These are phyloP conservation scores for Ustilago shanxiensis DNA, from an alignment of 1,284 basidiomycete genomes.

Conservation along the genomic window DNA sequence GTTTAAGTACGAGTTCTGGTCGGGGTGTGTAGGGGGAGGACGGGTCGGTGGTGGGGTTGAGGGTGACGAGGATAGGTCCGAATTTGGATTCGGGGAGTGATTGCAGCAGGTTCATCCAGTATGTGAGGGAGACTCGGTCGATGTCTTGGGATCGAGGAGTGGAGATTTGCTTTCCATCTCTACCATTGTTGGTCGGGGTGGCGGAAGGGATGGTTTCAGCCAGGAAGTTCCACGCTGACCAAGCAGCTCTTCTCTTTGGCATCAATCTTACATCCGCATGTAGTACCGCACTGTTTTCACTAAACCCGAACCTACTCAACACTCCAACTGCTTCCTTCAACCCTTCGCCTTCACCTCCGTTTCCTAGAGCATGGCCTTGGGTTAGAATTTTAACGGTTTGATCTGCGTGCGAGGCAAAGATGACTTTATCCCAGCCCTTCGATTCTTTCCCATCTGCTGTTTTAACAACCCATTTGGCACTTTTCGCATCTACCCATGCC, in stretches of 20 bases:
- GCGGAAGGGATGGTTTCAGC: constrained; percentile 37
- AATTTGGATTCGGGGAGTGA: constrained; percentile 76
- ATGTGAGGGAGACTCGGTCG: constrained; percentile 70
- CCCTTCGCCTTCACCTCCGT: constrained; percentile 53
- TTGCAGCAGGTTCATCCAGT: constrained; percentile 85
- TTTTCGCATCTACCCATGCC: constrained; percentile 61
- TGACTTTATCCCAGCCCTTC: constrained; percentile 76
- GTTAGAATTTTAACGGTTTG: constrained; percentile 76
- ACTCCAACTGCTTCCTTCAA: constrained; percentile 74
- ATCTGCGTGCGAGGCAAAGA: constrained; percentile 83
- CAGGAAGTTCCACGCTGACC: constrained; percentile 64
- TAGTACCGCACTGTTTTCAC: constrained; percentile 78
- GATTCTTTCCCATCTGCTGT: constrained; percentile 69
- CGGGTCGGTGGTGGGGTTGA: constrained; percentile 74
- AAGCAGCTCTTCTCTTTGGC: constrained; percentile 52
- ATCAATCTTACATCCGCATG: constrained; percentile 74
- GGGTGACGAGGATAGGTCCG: constrained; percentile 82
- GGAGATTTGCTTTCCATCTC: constrained; percentile 24
- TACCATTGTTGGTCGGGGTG: constrained; percentile 5
- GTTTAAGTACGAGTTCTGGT: constrained; percentile 71
- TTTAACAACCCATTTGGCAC: constrained; percentile 36
- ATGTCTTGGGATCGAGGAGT: constrained; percentile 20
- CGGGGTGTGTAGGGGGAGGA: constrained; percentile 40
- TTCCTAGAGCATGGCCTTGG: constrained; percentile 34
- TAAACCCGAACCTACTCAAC: constrained; percentile 73